Base-by-base conservation (phyloP, 768 basidiomycete genomes). In the Tephrocybe sp. region DNA sequence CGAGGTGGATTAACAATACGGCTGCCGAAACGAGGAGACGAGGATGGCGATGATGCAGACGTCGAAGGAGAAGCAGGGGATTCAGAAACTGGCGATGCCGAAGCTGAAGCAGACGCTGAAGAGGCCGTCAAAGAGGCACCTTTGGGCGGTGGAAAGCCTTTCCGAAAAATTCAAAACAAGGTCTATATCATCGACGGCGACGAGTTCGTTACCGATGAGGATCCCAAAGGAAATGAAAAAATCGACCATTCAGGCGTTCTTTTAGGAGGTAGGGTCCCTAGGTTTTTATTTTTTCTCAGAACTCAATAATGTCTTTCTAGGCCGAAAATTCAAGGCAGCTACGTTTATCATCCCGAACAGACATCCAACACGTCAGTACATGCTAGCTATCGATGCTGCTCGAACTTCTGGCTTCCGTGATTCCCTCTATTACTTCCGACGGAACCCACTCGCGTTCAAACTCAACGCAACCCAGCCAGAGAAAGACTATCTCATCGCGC, bases 351-450 rank as follows among this genome's bases (percentile, higher is more conserved):
- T 94, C 4, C 88, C 91, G 0, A 83, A 82, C 48, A 82, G 95
- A 18, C 85, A 97, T 60, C 85, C 92, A 8, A 79, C 89, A 22
- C 79, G 87, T 38, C 76, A 82, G 52, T 99, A 97, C 70, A 90
- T 97, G 82, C 88, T 98, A 34, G 94, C 95, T 18, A 98, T 99
- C 50, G 97, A 99, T 61, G 95, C 94, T 3, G 97, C 97, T 0
- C 84, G 95, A 22, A 91, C 91, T 8, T 94, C 92, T 16, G 97
- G 97, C 3, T 97, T 93, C 69, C 82, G 93, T 41, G 97, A 98
- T 66, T 97, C 97, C 8, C 73, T 98, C n/a, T 97, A 97, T 68
- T 97, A 97, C 68, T 94, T 97, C 69, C 87, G 97, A 2, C 81
- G 93, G 5, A 97, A 95, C 55, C 82, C 83, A 0, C 82, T 92